A percentile compares a stretch with the other conserved stretches of the same genome.
Conservation (phyloP, 1,284 basidiomycete species). For the Omphalotus olearius region DNA sequence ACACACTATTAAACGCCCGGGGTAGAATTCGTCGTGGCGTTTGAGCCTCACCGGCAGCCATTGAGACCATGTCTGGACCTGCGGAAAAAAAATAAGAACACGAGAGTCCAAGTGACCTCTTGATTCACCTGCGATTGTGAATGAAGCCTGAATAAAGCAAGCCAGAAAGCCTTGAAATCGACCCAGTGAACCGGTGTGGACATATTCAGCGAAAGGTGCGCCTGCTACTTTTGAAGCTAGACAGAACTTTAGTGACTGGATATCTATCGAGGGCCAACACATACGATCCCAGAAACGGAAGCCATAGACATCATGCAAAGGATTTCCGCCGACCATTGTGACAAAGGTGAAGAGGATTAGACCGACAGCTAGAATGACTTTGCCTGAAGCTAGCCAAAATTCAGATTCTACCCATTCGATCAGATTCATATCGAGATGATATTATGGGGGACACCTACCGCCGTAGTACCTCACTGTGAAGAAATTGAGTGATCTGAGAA, state of each 20-base stretch:
- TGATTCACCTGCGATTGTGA: conserved; percentile 36
- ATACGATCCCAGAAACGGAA: conserved; percentile 54
- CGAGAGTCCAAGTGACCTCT: too few relatives aligned
- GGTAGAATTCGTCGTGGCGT: conserved; percentile 37
- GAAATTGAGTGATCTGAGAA: conserved; percentile 34
- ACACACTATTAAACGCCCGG: conserved; percentile 37
- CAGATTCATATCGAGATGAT: too few relatives aligned
- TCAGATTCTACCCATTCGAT: conserved; percentile 43
- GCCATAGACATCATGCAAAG: conserved; percentile 57
- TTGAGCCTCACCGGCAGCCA: conserved; percentile 45
- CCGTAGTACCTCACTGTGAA: conserved; percentile 49
- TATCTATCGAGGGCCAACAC: conserved; percentile 14
- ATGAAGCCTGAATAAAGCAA: conserved; percentile 43
- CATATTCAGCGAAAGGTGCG: conserved; percentile 42
- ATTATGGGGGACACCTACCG: conserved; percentile 23
- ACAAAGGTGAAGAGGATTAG: conserved; percentile 56
- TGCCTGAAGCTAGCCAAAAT: conserved; percentile 49
- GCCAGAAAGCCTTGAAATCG: conserved; percentile 43
- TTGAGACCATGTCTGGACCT: conserved; percentile 46
- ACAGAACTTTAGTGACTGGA: neutral
- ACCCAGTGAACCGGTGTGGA: conserved; percentile 36
- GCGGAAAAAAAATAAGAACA: neutral
- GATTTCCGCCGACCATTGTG: conserved; percentile 67
- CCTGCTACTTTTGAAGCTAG: conserved; percentile 35
- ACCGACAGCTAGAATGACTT: conserved; percentile 54